Evolutionary conservation across 2,329 filamentous ascomycete species (phyloP).

Genomic region (Botrytis medusae): DNA sequence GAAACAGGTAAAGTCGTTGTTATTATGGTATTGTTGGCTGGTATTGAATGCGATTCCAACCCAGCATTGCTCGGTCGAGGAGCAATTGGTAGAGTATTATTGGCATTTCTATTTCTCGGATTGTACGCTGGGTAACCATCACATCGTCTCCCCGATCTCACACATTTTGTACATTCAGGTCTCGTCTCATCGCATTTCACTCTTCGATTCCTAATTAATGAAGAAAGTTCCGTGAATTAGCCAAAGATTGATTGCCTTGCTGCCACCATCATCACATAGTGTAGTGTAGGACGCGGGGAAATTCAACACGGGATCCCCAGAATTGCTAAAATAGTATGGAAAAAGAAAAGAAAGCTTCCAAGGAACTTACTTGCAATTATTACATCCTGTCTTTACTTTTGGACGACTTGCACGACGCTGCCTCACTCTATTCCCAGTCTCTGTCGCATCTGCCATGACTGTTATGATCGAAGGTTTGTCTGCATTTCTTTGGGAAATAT

Average conservation of each 20-base stretch:
- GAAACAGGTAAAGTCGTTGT: conserved; percentile 4
- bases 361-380: conserved; percentile 63
- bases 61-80: conserved; percentile 26
- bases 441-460: conserved; percentile 20
- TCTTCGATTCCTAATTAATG: conserved; percentile 51
- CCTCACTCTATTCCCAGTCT: conserved; percentile 5
- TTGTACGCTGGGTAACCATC: conserved; percentile 53
- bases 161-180: conserved; percentile 60
- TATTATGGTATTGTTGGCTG: conserved; percentile 20
- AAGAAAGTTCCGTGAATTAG: conserved; percentile 19
- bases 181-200: conserved; percentile 68
- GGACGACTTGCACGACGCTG: conserved; percentile 37
- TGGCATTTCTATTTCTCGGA: conserved; percentile 25
- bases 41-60: conserved; percentile 3
- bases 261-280: background rate
- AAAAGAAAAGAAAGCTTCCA: background rate
- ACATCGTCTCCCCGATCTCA: conserved; percentile 58
- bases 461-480: conserved; percentile 5
- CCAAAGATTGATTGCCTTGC: background rate
- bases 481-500: conserved; percentile 4
- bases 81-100: conserved; percentile 32
- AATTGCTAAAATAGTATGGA: conserved; percentile 26
- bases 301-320: conserved; percentile 9
- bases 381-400: conserved; percentile 66
- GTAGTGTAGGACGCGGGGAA: background rate